Conservation (phyloP, 768 basidiomycete genomes). For the Lyophyllum atratum region DNA sequence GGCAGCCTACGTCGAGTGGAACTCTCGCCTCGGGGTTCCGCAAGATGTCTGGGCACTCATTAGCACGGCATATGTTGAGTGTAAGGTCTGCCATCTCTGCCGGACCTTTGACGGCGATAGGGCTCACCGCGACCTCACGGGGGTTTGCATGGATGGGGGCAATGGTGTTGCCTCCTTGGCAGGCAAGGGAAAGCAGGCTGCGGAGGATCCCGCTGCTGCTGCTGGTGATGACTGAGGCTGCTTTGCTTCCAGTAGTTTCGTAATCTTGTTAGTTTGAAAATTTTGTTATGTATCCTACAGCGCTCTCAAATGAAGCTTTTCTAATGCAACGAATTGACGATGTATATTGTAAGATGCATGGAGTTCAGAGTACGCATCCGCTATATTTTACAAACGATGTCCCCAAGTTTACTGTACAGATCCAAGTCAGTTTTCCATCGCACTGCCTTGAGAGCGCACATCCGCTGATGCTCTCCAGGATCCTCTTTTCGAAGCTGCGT, state of each 20-base stretch:
- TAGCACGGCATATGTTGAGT: conserved; percentile 11
- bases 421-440: not conserved
- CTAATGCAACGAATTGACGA: too few species aligned
- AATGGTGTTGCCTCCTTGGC: not conserved
- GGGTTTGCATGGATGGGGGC: not conserved
- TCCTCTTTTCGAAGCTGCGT: not conserved
- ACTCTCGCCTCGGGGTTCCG: conserved; percentile 14
- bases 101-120: conserved; percentile 8
- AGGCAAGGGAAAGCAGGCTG: not conserved
- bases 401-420: not conserved
- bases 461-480: not conserved
- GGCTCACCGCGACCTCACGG: not conserved
- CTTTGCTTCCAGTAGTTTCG: too few species aligned
- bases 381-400: too few species aligned
- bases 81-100: conserved; percentile 2
- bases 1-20: conserved; percentile 16
- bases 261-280: too few species aligned
- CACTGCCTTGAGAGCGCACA: too few species aligned
- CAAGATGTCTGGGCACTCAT: conserved; percentile 14
- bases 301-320: too few species aligned
- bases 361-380: too few species aligned
- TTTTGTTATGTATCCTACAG: too few species aligned
- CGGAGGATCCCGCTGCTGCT: too few species aligned
- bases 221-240: too few species aligned
- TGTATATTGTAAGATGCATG: too few species aligned